Conservation (phyloP, 1,284 basidiomycete species). For the Malassezia furfur region DNA sequence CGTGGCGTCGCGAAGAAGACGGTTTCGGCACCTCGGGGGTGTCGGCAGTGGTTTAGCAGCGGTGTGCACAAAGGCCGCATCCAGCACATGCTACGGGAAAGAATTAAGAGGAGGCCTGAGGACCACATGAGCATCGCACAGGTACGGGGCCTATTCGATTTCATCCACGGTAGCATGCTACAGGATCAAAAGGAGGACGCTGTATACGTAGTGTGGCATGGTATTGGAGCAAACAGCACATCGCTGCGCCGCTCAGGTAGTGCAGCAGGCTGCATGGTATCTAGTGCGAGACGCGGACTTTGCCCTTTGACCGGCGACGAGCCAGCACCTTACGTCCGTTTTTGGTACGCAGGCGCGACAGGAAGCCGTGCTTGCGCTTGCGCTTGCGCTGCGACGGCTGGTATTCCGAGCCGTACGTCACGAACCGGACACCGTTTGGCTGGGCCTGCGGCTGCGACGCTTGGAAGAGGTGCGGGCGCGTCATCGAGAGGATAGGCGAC, state of each 20-base stretch:
- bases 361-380: slow-evolving; percentile 78
- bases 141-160: too few species aligned
- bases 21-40: too few species aligned
- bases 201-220: too few species aligned
- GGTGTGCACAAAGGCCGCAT: too few species aligned
- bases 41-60: too few species aligned
- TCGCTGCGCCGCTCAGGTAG: too few species aligned
- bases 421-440: slow-evolving; percentile 9
- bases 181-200: neutral
- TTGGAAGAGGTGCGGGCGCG: neutral
- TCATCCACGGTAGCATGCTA: too few species aligned
- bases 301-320: slow-evolving; percentile 25
- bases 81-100: too few species aligned
- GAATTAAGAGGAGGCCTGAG: too few species aligned
- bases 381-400: slow-evolving; percentile 78
- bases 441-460: neutral
- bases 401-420: slow-evolving; percentile 62
- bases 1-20: too few species aligned
- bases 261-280: neutral
- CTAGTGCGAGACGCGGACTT: slow-evolving; percentile 25
- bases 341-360: slow-evolving; percentile 59
- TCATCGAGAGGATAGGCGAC: slow-evolving; percentile 10
- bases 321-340: slow-evolving; percentile 60
- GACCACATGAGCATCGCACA: too few species aligned
- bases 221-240: too few species aligned